Conservation (phyloP, 2,329 filamentous ascomycete species). For the Fusarium equiseti region DNA sequence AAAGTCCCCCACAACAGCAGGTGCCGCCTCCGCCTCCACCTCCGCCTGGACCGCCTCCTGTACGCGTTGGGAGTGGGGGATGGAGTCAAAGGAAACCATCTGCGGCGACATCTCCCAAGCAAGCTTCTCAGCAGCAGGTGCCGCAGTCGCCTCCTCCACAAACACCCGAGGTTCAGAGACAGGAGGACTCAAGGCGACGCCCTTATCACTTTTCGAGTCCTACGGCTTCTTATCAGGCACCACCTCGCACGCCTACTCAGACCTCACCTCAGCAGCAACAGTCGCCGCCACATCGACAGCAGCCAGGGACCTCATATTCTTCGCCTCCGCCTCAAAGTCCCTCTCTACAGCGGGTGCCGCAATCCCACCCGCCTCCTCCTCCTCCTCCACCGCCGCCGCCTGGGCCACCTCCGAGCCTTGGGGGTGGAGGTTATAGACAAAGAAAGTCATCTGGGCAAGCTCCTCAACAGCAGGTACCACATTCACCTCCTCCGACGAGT, state of each 20-base stretch:
- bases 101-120: neutral
- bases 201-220: neutral
- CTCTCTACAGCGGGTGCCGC: too few species aligned
- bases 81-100: neutral
- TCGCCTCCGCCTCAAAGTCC: too few species aligned
- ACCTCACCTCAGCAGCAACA: too few species aligned
- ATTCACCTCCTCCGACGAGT: neutral
- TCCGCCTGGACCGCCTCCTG: conserved; percentile 18
- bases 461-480: conserved; percentile 2
- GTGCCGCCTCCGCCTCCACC: conserved; percentile 1
- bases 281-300: too few species aligned
- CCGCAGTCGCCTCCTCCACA: neutral
- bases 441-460: neutral
- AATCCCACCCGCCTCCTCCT: too few species aligned
- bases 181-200: neutral
- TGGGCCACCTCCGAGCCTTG: conserved; percentile 9
- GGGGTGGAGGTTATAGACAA: too few species aligned
- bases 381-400: conserved; percentile 13
- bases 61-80: too few species aligned
- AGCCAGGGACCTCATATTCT: too few species aligned
- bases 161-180: neutral
- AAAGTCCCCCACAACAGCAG: neutral
- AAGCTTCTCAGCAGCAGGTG: conserved; percentile 4
- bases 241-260: neutral
- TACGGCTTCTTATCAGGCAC: neutral